Base-by-base conservation (phyloP, 495 filamentous ascomycete genomes). In the Pyrenopolyporus hunteri region DNA sequence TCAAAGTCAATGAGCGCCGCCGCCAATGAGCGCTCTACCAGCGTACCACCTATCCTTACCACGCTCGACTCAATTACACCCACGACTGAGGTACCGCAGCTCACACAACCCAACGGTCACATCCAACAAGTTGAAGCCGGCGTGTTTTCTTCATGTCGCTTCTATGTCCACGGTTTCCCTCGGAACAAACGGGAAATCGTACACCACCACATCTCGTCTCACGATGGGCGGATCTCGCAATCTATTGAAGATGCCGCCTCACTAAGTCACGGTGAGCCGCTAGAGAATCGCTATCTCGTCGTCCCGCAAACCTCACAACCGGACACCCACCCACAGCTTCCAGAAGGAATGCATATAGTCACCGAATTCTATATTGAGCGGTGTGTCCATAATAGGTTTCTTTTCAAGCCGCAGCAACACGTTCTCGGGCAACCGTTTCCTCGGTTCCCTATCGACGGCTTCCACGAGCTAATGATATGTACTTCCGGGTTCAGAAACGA, bases 301-400 rank as follows among this genome's bases (percentile, higher is more conserved):
- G 76, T 85, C 5, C 81, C 82, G 11, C 81, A 83, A 33, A 54
- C 59, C 6, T 76, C 77, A 0, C 57, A 65, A 9, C 66, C 75
- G 0, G 70, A 78, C 10, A 68, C 74, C 11, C 76, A 77, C 14
- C 78, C 79, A 4, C 35, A 25, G 2, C 39, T 76, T 0, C 77
- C 72, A 1, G 72, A 69, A 17, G 72, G 70, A 16, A 68, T 82
- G 32, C 59, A 75, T 28, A 72, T 87, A 36, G 88, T 96, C 31
- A 97, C 91, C 7, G 90, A 96, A 62, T 94, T 93, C 81, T 98
- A 93, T 86, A 79, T 98, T 31, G 94, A 98, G 73, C 81, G 85
- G 36, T 98, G 93, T 70, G 75, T 98, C 26, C 83, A 91, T 65
- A 81, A 85, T 11, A 91, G 89, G 65, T 76, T 71, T 6, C 81